Evolutionary conservation across 768 basidiomycete species (phyloP).

Genomic region (Termitomyces titanicus): DNA sequence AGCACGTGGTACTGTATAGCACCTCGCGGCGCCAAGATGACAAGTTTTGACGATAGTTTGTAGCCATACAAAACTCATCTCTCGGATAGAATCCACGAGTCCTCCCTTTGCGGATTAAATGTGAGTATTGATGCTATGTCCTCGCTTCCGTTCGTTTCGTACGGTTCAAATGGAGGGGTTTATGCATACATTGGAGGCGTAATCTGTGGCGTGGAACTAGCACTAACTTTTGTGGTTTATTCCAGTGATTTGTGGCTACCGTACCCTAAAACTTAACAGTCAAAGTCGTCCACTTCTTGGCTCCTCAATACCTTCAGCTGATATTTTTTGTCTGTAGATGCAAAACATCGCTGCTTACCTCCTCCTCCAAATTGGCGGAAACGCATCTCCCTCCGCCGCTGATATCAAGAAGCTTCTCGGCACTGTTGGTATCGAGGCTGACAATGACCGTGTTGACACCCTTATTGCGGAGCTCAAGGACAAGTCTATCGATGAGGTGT

Average conservation of each 20-base stretch:
- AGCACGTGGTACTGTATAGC: slow-evolving; percentile 65
- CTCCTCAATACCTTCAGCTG: neutral
- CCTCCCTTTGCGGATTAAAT: slow-evolving; percentile 90
- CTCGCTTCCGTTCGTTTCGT: neutral
- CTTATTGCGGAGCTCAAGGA: slow-evolving; percentile 88
- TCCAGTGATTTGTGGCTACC: slow-evolving; percentile 92
- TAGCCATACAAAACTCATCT: slow-evolving; percentile 26
- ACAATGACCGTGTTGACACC: slow-evolving; percentile 74
- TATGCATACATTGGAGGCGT: neutral
- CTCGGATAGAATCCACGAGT: slow-evolving; percentile 92
- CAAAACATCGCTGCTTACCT: slow-evolving; percentile 95
- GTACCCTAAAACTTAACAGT: slow-evolving; percentile 33
- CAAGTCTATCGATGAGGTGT: slow-evolving; percentile 81
- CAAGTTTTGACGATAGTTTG: slow-evolving; percentile 23
- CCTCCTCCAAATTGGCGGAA: slow-evolving; percentile 93
- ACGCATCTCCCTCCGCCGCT: slow-evolving; percentile 75
- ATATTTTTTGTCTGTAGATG: slow-evolving; percentile 49
- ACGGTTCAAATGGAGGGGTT: neutral
- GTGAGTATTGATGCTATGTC: slow-evolving; percentile 35
- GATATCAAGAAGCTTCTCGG: slow-evolving; percentile 88
- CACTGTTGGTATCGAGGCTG: slow-evolving; percentile 85
- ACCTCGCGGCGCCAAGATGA: slow-evolving; percentile 20
- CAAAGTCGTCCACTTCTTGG: slow-evolving; percentile 36
- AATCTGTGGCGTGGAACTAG: neutral
- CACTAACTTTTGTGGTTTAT: slow-evolving; percentile 5